phyloP scores from a whole-genome alignment of 2,329 filamentous ascomycete genomes.

The Aspergillus novoparasiticus region DNA sequence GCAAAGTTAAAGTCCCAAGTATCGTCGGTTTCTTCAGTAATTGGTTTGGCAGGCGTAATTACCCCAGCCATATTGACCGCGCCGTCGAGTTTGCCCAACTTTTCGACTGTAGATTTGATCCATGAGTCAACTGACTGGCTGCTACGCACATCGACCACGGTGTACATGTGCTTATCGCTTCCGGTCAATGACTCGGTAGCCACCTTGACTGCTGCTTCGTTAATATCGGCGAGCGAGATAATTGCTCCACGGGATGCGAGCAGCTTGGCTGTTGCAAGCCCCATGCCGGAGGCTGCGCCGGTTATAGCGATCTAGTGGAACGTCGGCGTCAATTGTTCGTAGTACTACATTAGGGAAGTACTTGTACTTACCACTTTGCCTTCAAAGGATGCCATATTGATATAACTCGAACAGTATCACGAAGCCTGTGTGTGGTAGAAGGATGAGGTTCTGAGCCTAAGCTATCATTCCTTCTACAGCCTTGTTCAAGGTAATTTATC shows the following conservation, averaged over 20 bases:
- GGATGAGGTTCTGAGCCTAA: rapidly evolving
- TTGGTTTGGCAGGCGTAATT: neutral
- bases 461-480: neutral
- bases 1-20: neutral
- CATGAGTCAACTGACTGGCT: neutral
- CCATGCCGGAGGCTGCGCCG: slow-evolving; percentile 7
- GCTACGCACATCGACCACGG: neutral
- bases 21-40: neutral
- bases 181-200: neutral
- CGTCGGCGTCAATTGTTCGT: neutral
- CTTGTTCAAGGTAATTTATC: neutral
- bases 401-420: rapidly evolving
- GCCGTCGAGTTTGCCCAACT: slow-evolving; percentile 1
- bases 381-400: neutral
- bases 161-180: neutral
- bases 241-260: slow-evolving; percentile 3
- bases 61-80: slow-evolving; percentile 6
- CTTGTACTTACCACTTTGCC: neutral
- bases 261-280: slow-evolving; percentile 2
- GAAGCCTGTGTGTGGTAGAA: neutral
- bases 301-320: neutral
- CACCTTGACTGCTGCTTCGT: neutral
- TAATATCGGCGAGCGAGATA: neutral
- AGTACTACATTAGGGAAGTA: neutral
- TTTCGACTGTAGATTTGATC: neutral